phyloP scores from a whole-genome alignment of 306 rosid genomes.

The Quercus robur region DNA sequence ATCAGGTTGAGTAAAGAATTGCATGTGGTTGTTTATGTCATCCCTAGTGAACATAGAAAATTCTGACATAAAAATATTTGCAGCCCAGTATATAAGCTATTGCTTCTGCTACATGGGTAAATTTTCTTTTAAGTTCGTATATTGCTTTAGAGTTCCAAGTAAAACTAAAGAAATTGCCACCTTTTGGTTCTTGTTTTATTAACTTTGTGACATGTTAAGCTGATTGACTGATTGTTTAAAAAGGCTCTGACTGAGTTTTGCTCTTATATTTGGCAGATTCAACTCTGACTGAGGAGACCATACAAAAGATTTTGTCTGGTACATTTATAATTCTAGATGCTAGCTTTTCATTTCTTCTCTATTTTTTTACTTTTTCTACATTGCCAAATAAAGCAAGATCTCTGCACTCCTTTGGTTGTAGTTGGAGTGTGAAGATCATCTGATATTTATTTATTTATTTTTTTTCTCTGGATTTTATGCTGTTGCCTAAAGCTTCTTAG shows the following conservation, averaged over 20 bases:
- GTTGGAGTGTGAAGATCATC: not conserved
- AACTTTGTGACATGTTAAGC: not conserved
- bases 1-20: not conserved
- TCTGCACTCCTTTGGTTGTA: not conserved
- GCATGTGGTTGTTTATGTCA: not conserved
- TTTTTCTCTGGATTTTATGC: not conserved
- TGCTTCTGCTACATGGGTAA: no score
- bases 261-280: conserved; percentile 45
- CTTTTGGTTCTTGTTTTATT: not conserved
- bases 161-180: not conserved
- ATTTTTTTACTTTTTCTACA: not conserved
- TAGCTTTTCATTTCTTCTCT: not conserved
- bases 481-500: conserved; percentile 22
- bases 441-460: not conserved
- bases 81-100: no score
- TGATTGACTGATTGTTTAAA: not conserved
- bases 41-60: not conserved
- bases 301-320: conserved; percentile 67
- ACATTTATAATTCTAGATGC: not conserved
- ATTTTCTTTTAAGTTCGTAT: no score
- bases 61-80: no score
- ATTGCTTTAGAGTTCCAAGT: no score
- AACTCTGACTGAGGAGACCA: conserved; percentile 56
- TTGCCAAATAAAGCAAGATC: not conserved
- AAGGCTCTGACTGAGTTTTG: conserved; percentile 10